Percentiles rank a stretch among this genome's conserved stretches.
phyloP scores from a whole-genome alignment of 495 filamentous ascomycete species.

The Neurospora sp. region DNA sequence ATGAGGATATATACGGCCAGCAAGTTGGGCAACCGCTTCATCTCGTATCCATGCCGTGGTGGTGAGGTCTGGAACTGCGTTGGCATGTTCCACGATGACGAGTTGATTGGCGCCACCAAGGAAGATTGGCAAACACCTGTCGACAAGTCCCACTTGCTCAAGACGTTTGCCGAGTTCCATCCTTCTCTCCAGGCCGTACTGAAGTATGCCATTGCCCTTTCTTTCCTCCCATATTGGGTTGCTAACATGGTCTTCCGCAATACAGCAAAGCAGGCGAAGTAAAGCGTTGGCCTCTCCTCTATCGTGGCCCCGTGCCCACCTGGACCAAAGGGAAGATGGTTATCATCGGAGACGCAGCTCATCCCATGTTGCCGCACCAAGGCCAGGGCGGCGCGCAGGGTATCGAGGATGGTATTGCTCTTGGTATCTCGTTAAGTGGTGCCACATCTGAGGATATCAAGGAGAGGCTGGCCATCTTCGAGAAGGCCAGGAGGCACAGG shows the following conservation, averaged over 20 bases:
- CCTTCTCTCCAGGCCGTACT: conserved; percentile 13
- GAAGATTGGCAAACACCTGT: conserved; percentile 25
- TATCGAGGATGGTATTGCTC: conserved; percentile 36
- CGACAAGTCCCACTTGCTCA: conserved; percentile 16
- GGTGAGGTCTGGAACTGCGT: conserved; percentile 35
- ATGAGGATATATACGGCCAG: conserved; percentile 21
- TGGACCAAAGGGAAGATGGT: conserved; percentile 32
- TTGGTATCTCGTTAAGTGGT: conserved; percentile 24
- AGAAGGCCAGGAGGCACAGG: conserved; percentile 39
- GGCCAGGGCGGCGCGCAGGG: conserved; percentile 39
- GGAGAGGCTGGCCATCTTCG: conserved; percentile 39
- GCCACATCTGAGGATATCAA: conserved; percentile 24
- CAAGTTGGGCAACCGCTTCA: conserved; percentile 22
- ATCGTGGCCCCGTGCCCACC: conserved; percentile 20
- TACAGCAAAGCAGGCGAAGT: conserved; percentile 29
- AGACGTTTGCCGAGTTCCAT: conserved; percentile 15
- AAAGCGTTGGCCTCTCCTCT: conserved; percentile 36
- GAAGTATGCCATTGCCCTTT: conserved; percentile 6
- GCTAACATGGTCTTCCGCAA: not conserved
- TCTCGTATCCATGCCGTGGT: conserved; percentile 38
- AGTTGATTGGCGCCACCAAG: conserved; percentile 8
- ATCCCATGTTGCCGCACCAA: conserved; percentile 42
- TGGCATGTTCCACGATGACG: conserved; percentile 26
- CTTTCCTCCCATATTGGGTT: not conserved
- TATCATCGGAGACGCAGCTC: conserved; percentile 40